These are phyloP conservation scores for Aspergillus chevalieri DNA, from an alignment of 2,329 filamentous ascomycete genomes.

Conservation along the genomic window DNA sequence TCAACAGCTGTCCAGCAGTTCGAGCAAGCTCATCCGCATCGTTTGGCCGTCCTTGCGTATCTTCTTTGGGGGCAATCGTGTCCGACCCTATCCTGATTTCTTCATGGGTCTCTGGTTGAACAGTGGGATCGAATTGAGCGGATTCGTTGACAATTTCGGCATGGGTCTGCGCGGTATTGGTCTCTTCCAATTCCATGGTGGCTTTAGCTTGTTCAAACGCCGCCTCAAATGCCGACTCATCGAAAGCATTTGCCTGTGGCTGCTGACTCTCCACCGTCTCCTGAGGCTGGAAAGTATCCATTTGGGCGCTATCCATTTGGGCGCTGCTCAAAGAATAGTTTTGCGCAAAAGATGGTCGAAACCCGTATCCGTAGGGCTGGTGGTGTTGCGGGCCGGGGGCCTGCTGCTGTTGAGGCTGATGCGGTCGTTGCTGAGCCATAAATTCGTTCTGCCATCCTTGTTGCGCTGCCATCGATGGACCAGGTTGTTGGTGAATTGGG, in stretches of 20 bases:
- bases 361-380: constrained; percentile 14
- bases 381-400: constrained; percentile 16
- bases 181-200: constrained; percentile 27
- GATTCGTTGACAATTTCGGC: constrained; percentile 11
- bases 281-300: constrained; percentile 22
- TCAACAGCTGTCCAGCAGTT: constrained; percentile 65
- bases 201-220: constrained; percentile 39
- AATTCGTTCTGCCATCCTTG: constrained; percentile 59
- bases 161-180: constrained; percentile 11
- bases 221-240: constrained; percentile 42
- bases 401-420: constrained; percentile 9
- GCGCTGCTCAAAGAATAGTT: constrained; percentile 19
- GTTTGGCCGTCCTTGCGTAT: constrained; percentile 26
- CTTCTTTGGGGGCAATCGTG: constrained; percentile 32
- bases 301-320: constrained; percentile 14
- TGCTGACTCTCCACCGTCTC: constrained; percentile 15
- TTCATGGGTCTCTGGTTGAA: constrained; percentile 14
- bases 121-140: constrained; percentile 10
- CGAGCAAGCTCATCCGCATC: constrained; percentile 64
- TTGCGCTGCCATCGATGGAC: constrained; percentile 29
- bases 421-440: constrained; percentile 29
- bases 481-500: constrained; percentile 45
- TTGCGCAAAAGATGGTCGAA: constrained; percentile 26
- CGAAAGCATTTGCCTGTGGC: constrained; percentile 28
- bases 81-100: constrained; percentile 39